phyloP scores from a whole-genome alignment of 768 basidiomycete species.

The Trametes coccinea region DNA sequence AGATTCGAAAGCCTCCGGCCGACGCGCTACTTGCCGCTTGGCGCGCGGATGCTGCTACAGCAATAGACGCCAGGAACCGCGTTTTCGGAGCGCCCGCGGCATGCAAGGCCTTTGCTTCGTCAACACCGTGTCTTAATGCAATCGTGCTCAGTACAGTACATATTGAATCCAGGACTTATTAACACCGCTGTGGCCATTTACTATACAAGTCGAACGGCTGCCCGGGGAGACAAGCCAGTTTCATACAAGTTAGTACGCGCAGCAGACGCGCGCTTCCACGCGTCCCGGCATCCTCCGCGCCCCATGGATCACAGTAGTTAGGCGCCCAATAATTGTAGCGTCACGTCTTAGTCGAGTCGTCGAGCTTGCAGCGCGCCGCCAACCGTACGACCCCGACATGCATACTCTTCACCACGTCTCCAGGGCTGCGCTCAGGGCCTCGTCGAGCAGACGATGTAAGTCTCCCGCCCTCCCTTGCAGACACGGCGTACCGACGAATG shows the following conservation, averaged over 20 bases:
- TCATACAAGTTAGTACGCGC: background rate
- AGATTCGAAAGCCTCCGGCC: background rate
- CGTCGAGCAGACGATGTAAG: constrained; percentile 25
- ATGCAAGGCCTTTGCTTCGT: too few species aligned
- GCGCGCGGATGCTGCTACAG: background rate
- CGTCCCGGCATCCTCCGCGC: constrained; percentile 13
- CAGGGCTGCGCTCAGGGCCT: constrained; percentile 15
- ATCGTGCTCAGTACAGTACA: too few species aligned
- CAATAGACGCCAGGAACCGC: constrained; percentile 2
- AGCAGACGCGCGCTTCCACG: background rate
- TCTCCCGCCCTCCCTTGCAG: background rate
- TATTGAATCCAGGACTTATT: too few species aligned
- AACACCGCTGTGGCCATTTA: too few species aligned
- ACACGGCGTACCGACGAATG: background rate
- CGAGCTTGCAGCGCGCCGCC: background rate
- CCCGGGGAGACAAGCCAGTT: too few species aligned
- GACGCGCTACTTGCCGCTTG: background rate
- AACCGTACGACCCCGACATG: constrained; percentile 21
- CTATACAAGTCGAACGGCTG: too few species aligned
- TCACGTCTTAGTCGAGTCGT: background rate
- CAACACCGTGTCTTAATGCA: too few species aligned
- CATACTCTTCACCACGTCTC: constrained; percentile 24
- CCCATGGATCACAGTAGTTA: background rate
- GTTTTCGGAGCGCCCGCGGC: too few species aligned
- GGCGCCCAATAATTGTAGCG: constrained; percentile 9